phyloP scores from a whole-genome alignment of 192 early-diverging fungal genomes.

The Coemansia sp. region DNA sequence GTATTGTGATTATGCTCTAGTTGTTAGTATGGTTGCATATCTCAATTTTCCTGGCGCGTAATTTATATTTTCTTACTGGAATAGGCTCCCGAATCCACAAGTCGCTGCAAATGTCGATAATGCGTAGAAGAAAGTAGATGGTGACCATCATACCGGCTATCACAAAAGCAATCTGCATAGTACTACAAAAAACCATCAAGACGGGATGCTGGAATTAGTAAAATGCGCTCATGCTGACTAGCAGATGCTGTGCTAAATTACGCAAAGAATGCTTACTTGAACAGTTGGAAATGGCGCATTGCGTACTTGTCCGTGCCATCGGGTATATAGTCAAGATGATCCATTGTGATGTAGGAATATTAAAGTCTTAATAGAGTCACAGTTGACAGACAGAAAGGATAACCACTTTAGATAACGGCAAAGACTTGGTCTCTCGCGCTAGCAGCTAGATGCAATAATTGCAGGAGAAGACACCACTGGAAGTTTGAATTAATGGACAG shows the following conservation, averaged over 20 bases:
- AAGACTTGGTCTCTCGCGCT: neutral
- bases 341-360: conserved; percentile 4
- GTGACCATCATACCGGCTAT: conserved; percentile 25
- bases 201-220: neutral
- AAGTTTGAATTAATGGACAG: neutral
- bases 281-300: conserved; percentile 27
- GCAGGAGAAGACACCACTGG: neutral
- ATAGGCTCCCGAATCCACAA: conserved; percentile 38
- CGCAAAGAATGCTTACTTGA: conserved; percentile 28
- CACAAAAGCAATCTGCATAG: conserved; percentile 41
- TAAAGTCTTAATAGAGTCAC: neutral
- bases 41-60: neutral
- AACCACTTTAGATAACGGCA: neutral
- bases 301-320: conserved; percentile 12
- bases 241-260: too few relatives aligned
- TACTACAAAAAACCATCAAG: conserved; percentile 16
- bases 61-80: conserved; percentile 16
- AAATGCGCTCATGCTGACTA: neutral
- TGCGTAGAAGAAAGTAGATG: conserved; percentile 28
- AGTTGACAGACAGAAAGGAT: neutral
- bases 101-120: conserved; percentile 39
- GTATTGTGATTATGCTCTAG: too few relatives aligned
- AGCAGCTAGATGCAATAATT: neutral
- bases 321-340: conserved; percentile 29
- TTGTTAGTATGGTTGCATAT: neutral